These are phyloP conservation scores for Letharia lupina DNA, from an alignment of 495 filamentous ascomycete species.

Conservation along the genomic window DNA sequence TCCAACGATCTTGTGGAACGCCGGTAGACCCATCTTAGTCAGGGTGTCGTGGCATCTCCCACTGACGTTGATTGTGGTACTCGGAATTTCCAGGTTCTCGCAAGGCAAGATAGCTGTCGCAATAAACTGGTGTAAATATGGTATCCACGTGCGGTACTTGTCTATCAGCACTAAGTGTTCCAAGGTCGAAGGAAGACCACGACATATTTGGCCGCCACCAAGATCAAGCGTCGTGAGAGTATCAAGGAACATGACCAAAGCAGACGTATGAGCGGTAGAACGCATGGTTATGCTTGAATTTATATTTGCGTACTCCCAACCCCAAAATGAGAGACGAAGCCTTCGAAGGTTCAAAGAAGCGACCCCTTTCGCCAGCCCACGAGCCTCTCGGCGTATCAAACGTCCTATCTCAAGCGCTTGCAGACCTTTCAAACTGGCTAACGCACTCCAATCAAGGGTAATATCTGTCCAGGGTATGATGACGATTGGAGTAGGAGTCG, in stretches of 20 bases:
- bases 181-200: not conserved
- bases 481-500: not conserved
- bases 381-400: not conserved
- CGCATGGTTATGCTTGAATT: not conserved
- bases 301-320: not conserved
- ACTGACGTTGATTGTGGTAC: not conserved
- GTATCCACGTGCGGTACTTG: not conserved
- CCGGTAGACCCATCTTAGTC: not conserved
- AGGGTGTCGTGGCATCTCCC: not conserved
- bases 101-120: constrained; percentile 1
- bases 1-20: constrained; percentile 5
- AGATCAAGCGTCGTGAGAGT: not conserved
- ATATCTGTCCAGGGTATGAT: not conserved
- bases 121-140: not conserved
- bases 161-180: not conserved
- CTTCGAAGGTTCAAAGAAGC: not conserved
- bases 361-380: not conserved
- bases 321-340: not conserved
- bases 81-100: not conserved
- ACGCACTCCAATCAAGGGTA: not conserved
- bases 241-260: not conserved
- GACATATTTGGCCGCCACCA: not conserved
- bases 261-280: not conserved
- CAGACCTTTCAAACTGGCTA: not conserved
- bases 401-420: not conserved